Conservation (phyloP, 306 rosid species). For the Medicago ruthenica region DNA sequence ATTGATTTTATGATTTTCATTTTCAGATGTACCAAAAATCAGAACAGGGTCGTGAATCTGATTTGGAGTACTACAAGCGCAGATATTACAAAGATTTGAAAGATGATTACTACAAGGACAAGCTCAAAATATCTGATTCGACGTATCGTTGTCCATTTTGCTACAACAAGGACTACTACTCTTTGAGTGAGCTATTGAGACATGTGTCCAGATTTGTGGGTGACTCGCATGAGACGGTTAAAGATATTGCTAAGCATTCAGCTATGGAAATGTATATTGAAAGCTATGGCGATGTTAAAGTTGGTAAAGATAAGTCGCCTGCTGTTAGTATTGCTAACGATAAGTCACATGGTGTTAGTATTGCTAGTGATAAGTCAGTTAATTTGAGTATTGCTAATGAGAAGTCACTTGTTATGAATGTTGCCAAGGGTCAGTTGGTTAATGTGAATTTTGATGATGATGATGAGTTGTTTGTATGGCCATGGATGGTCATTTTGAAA, state of each 20-base stretch:
- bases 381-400: not conserved
- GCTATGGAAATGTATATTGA: conserved; percentile 60
- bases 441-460: not conserved
- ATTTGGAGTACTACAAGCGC: conserved; percentile 45
- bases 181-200: conserved; percentile 51
- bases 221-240: conserved; percentile 39
- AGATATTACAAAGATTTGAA: conserved; percentile 57
- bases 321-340: not conserved
- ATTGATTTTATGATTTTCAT: conserved; percentile 8
- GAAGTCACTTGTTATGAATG: not conserved
- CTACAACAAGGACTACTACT: conserved; percentile 41
- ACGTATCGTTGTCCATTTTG: conserved; percentile 75
- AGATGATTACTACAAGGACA: conserved; percentile 37
- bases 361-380: not conserved
- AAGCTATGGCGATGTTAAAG: not conserved
- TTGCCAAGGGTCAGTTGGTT: not conserved
- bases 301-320: not conserved
- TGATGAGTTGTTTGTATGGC: conserved; percentile 65
- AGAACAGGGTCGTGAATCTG: conserved; percentile 43
- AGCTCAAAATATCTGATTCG: conserved; percentile 50
- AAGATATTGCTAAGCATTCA: conserved; percentile 61
- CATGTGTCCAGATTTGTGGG: conserved; percentile 55
- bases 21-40: conserved; percentile 46
- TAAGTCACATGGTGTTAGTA: not conserved
- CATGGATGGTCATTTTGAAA: conserved; percentile 75